phyloP scores from a whole-genome alignment of 2,329 filamentous ascomycete species.

The Alternaria consortialis region DNA sequence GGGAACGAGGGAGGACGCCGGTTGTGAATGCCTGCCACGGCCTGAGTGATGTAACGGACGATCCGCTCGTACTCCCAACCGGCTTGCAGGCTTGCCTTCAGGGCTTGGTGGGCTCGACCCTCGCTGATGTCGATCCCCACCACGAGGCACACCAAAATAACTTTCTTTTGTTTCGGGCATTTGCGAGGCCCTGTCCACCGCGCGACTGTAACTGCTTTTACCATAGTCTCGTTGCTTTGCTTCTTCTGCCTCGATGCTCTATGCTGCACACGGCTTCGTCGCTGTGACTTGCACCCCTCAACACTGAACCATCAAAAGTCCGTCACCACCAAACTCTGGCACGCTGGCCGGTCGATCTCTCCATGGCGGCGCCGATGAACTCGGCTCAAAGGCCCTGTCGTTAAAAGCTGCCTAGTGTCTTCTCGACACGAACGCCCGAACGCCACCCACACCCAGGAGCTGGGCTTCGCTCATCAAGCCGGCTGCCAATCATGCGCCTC shows the following conservation, averaged over 20 bases:
- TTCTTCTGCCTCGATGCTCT: background rate
- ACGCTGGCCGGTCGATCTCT: background rate
- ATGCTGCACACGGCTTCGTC: background rate
- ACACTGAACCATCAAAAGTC: conserved; percentile 11
- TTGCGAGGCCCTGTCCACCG: background rate
- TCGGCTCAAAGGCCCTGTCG: conserved; percentile 10
- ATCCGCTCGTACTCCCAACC: conserved; percentile 10
- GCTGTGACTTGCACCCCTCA: background rate
- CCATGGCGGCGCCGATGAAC: background rate
- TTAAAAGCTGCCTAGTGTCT: conserved; percentile 24
- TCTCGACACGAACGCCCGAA: conserved; percentile 18
- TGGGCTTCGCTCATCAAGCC: conserved; percentile 28
- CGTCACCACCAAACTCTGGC: background rate
- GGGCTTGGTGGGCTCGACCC: conserved; percentile 20
- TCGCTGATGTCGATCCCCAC: conserved; percentile 25
- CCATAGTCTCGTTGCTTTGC: background rate
- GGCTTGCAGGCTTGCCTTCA: conserved; percentile 4
- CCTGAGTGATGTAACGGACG: conserved; percentile 20
- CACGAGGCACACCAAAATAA: conserved; percentile 33
- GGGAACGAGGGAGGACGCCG: conserved; percentile 19
- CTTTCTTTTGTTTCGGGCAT: conserved; percentile 25
- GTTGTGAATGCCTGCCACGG: conserved; percentile 8
- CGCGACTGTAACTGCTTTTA: background rate
- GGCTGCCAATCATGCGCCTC: conserved; percentile 20
- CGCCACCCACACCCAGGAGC: conserved; percentile 20